phyloP scores from a whole-genome alignment of 2,329 filamentous ascomycete species.

The Samsoniella hepiali region DNA sequence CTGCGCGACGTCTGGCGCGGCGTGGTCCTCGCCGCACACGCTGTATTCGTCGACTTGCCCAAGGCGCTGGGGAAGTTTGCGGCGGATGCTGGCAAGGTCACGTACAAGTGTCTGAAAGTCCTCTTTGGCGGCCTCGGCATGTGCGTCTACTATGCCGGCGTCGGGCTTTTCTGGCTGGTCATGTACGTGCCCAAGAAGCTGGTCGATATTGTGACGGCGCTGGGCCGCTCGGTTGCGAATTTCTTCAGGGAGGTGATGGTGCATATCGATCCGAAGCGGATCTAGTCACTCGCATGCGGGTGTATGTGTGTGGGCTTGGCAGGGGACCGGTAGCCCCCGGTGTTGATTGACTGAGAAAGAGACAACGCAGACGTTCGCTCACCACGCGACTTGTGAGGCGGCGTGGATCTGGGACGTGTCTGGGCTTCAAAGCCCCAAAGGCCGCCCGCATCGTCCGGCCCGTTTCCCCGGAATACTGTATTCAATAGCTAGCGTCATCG shows the following conservation, averaged over 20 bases:
- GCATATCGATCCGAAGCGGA: slow-evolving; percentile 36
- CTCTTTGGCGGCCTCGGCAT: slow-evolving; percentile 32
- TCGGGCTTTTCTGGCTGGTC: slow-evolving; percentile 29
- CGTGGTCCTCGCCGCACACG: slow-evolving; percentile 28
- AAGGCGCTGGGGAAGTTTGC: slow-evolving; percentile 28
- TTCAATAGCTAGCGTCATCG: too few species aligned
- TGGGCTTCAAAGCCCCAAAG: too few species aligned
- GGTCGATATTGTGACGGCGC: slow-evolving; percentile 30
- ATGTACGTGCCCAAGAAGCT: slow-evolving; percentile 34
- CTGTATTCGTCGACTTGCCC: slow-evolving; percentile 34
- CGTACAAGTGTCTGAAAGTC: slow-evolving; percentile 28
- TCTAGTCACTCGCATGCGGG: not conserved
- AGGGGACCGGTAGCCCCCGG: too few species aligned
- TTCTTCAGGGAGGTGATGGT: slow-evolving; percentile 36
- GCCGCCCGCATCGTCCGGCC: too few species aligned
- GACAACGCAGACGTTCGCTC: too few species aligned
- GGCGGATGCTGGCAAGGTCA: slow-evolving; percentile 24
- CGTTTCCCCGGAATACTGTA: too few species aligned
- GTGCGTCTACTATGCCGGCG: slow-evolving; percentile 27
- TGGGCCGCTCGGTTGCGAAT: slow-evolving; percentile 31
- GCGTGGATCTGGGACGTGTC: too few species aligned
- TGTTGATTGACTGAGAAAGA: too few species aligned
- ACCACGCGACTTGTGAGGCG: too few species aligned
- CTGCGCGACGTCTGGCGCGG: slow-evolving; percentile 40
- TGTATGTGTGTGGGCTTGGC: not conserved